Evolutionary conservation across 2,329 filamentous ascomycete genomes (phyloP), one percentile per base, ranked within the genome.

Genomic region (Colletotrichum tabaci): DNA sequence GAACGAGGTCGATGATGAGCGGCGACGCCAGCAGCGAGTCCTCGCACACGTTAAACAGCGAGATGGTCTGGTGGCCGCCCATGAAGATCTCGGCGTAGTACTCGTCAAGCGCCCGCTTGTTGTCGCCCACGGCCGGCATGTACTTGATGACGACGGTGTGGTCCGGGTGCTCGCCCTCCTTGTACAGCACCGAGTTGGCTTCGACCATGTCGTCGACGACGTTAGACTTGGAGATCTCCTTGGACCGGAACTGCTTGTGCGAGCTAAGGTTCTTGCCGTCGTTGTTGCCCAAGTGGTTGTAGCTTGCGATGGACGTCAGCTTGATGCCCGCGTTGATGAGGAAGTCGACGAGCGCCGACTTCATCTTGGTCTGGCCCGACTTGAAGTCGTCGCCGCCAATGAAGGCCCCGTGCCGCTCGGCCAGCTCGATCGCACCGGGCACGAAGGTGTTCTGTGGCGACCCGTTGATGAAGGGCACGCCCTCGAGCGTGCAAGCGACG

Each of bases 91-190:
- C 96, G 67, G 95, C 96, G 77, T 98, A 98, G 90, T 99, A 99
- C 88, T 99, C 96, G 80, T 99, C 96, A 66, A 99, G 89, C 66
- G 96, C 96, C 81, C 96, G 95, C 91, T 99, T 99, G 90, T 98
- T 97, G 86, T 99, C 96, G 74, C 96, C 96, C 60, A 99, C 96
- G 74, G 95, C 94, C 46, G 96, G 96, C 95, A 99, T 98, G 88
- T 99, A 99, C 90, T 99, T 99, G 91, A 99, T 99, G 77, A 99
- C 96, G 72, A 99, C 96, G 72, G 94, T 97, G 87, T 99, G 96
- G 82, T 99, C 95, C 2, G 96, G 96, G 83, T 98, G 95, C 86
- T 99, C 96, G 77, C 92, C 95, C 79, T 94, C 87, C 84, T 92
- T 91, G 88, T 99, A 99, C 67, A 99, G 89, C 61, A 98, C 91